These are phyloP conservation scores for Malassezia nana DNA, from an alignment of 1,284 basidiomycete genomes.

Conservation along the genomic window DNA sequence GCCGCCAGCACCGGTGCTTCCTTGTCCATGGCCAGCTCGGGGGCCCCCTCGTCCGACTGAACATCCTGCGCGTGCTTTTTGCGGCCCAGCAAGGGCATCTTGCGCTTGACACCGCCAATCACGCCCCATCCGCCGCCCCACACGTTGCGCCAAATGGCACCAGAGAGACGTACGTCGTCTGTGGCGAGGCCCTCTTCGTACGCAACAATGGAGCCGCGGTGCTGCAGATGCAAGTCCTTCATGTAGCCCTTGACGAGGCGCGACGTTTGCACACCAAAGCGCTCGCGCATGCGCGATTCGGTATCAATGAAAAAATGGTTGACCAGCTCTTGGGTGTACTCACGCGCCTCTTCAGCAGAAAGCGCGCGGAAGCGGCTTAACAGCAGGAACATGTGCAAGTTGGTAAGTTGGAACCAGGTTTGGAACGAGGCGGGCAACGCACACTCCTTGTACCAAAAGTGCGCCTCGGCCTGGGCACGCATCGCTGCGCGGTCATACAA, in stretches of 20 bases:
- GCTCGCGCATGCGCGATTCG: slow-evolving; percentile 73
- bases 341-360: slow-evolving; percentile 58
- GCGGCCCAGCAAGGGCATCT: slow-evolving; percentile 14
- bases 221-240: slow-evolving; percentile 80
- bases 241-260: slow-evolving; percentile 77
- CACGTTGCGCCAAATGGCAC: slow-evolving; percentile 81
- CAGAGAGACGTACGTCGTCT: slow-evolving; percentile 55
- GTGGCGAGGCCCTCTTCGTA: slow-evolving; percentile 66
- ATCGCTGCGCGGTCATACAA: slow-evolving; percentile 54
- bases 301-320: slow-evolving; percentile 95
- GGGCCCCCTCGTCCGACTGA: slow-evolving; percentile 44
- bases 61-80: slow-evolving; percentile 12
- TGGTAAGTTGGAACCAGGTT: slow-evolving; percentile 91
- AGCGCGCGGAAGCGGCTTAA: slow-evolving; percentile 77
- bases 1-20: slow-evolving; percentile 12
- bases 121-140: slow-evolving; percentile 54
- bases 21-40: slow-evolving; percentile 51
- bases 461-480: slow-evolving; percentile 46
- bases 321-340: slow-evolving; percentile 69
- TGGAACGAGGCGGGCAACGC: slow-evolving; percentile 85
- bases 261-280: slow-evolving; percentile 63
- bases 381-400: slow-evolving; percentile 84
- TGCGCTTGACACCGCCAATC: slow-evolving; percentile 49
- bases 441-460: slow-evolving; percentile 56
- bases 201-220: slow-evolving; percentile 69